These are phyloP conservation scores for Aspergillus conjunctus DNA, from an alignment of 495 filamentous ascomycete species.

Conservation along the genomic window DNA sequence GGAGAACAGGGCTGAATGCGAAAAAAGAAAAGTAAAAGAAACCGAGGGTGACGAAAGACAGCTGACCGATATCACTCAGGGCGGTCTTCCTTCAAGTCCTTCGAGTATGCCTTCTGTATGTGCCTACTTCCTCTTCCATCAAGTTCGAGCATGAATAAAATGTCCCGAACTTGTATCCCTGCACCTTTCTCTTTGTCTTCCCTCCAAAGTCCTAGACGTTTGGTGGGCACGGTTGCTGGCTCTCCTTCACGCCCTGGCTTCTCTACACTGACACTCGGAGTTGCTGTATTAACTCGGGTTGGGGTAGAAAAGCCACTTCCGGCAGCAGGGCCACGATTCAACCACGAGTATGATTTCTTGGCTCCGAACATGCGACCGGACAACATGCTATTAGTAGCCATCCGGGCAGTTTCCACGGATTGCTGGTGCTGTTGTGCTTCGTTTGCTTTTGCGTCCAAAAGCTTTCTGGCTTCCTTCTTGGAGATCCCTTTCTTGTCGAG, in stretches of 20 bases:
- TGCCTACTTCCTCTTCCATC: slow-evolving; percentile 50
- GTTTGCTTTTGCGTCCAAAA: slow-evolving; percentile 49
- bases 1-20: not conserved
- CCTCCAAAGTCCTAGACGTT: slow-evolving; percentile 49
- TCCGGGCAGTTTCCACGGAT: slow-evolving; percentile 50
- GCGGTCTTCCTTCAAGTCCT: slow-evolving; percentile 48
- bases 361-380: slow-evolving; percentile 47
- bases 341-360: slow-evolving; percentile 52
- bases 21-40: not conserved
- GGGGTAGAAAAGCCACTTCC: slow-evolving; percentile 47
- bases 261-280: slow-evolving; percentile 38
- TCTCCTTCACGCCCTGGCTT: slow-evolving; percentile 37
- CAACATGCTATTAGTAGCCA: slow-evolving; percentile 50
- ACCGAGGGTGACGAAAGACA: not conserved
- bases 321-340: slow-evolving; percentile 38
- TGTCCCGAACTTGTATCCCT: slow-evolving; percentile 52
- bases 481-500: slow-evolving; percentile 58
- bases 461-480: slow-evolving; percentile 56
- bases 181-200: slow-evolving; percentile 51
- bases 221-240: slow-evolving; percentile 27
- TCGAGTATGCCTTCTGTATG: slow-evolving; percentile 49
- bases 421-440: slow-evolving; percentile 55
- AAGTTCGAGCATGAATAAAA: slow-evolving; percentile 53
- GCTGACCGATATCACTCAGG: slow-evolving; percentile 28
- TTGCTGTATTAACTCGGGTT: slow-evolving; percentile 38